Evolutionary conservation across 2,329 filamentous ascomycete species (phyloP).

Genomic region (Fragosphaeria purpurea): DNA sequence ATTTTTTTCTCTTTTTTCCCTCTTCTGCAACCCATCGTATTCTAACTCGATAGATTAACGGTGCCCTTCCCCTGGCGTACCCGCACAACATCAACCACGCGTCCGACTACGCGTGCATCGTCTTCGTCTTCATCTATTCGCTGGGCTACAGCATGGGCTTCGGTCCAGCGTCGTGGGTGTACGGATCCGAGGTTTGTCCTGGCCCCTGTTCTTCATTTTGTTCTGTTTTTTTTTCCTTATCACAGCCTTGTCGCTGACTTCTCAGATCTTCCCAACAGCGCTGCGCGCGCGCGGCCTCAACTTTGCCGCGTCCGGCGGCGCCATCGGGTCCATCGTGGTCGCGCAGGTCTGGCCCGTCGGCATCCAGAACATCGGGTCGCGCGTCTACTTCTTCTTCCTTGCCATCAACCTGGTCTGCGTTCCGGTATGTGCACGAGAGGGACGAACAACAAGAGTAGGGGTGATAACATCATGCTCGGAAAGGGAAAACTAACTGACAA

Average conservation of each 20-base stretch:
- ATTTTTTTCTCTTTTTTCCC: background rate
- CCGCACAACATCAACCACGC: constrained; percentile 36
- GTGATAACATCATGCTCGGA: too few species aligned
- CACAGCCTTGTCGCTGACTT: too few species aligned
- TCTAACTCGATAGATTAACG: constrained; percentile 36
- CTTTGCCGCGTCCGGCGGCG: constrained; percentile 42
- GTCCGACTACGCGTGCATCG: constrained; percentile 40
- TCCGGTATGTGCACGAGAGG: constrained; percentile 22
- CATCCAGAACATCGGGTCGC: constrained; percentile 37
- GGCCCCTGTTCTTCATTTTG: background rate
- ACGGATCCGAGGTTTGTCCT: constrained; percentile 41
- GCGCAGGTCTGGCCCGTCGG: constrained; percentile 47
- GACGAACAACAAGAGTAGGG: too few species aligned
- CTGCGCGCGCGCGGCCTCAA: constrained; percentile 47
- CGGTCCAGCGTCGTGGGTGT: constrained; percentile 48
- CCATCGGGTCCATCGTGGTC: constrained; percentile 45
- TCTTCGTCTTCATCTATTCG: constrained; percentile 49
- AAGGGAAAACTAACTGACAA: too few species aligned
- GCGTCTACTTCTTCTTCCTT: constrained; percentile 50
- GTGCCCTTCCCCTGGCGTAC: constrained; percentile 39
- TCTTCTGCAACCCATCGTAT: too few species aligned
- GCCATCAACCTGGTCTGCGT: constrained; percentile 38
- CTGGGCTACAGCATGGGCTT: constrained; percentile 49
- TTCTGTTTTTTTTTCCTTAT: too few species aligned
- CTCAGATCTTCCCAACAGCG: constrained; percentile 45